Conservation (phyloP, 129 eudicot species). For the Arctium lappa region DNA sequence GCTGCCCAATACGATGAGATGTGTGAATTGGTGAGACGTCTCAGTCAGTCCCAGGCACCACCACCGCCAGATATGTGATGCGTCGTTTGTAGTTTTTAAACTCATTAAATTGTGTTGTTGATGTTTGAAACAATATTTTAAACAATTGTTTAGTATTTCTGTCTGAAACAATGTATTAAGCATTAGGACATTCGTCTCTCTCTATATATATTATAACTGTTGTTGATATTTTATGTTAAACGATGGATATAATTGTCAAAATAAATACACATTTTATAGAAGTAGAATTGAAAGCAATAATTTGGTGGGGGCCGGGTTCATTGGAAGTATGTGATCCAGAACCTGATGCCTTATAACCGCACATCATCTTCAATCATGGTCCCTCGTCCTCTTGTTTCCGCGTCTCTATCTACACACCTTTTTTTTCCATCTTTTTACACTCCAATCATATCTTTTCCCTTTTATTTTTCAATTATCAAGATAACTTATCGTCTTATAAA, state of each 20-base stretch:
- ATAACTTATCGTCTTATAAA: neutral
- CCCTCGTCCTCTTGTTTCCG: constrained; percentile 36
- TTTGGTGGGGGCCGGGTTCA: neutral
- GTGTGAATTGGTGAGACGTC: too few species aligned
- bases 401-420: constrained; percentile 6
- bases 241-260: neutral
- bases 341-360: constrained; percentile 19
- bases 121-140: too few species aligned
- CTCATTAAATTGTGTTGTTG: too few species aligned
- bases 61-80: too few species aligned
- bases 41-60: too few species aligned
- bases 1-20: too few species aligned
- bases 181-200: too few species aligned
- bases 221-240: neutral
- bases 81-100: too few species aligned
- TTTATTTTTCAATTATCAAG: constrained; percentile 3
- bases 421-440: constrained; percentile 9
- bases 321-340: constrained; percentile 30
- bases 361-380: constrained; percentile 25
- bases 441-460: constrained; percentile 1
- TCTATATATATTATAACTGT: neutral
- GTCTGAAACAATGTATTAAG: too few species aligned
- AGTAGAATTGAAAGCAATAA: neutral
- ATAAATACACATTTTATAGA: neutral
- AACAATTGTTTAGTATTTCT: too few species aligned